Percentiles rank a stretch among this genome's conserved stretches.
phyloP scores from a whole-genome alignment of 23 red algal species.

The Gracilaria gracilis region DNA sequence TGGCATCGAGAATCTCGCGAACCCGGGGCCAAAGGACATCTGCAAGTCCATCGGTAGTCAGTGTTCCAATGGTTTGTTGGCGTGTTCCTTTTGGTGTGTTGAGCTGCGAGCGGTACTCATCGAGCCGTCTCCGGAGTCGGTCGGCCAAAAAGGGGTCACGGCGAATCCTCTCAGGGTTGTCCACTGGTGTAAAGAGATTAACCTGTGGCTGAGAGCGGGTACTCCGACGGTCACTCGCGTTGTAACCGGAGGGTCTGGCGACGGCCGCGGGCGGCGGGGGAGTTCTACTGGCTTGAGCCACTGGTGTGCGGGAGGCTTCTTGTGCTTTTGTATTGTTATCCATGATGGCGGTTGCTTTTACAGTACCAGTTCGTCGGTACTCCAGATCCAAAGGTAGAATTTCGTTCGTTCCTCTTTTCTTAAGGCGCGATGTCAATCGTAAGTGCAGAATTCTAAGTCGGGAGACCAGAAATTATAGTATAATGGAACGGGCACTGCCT shows the following conservation, averaged over 20 bases:
- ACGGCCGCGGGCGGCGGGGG: too few relatives aligned
- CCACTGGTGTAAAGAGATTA: slow-evolving; percentile 17
- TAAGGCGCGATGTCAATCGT: neutral
- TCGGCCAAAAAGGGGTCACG: neutral
- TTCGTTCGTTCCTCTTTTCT: neutral
- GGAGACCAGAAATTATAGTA: slow-evolving; percentile 18
- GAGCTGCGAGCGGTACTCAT: neutral
- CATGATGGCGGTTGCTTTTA: too few relatives aligned
- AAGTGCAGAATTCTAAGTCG: slow-evolving; percentile 18
- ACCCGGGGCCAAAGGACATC: neutral
- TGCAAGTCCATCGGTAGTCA: neutral
- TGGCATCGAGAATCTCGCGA: slow-evolving; percentile 1
- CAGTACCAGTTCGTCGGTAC: too few relatives aligned
- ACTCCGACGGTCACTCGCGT: neutral
- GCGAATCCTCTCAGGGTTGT: neutral
- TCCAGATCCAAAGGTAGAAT: too few relatives aligned
- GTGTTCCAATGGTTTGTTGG: neutral
- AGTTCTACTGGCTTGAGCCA: too few relatives aligned
- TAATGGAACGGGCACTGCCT: neutral
- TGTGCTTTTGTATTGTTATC: too few relatives aligned
- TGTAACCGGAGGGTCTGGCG: too few relatives aligned
- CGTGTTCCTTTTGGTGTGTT: neutral
- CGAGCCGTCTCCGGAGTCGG: neutral
- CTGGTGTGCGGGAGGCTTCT: too few relatives aligned
- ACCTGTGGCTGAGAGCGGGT: slow-evolving; percentile 16